phyloP scores from a whole-genome alignment of 345 rosid genomes.

The Turnera subulata region DNA sequence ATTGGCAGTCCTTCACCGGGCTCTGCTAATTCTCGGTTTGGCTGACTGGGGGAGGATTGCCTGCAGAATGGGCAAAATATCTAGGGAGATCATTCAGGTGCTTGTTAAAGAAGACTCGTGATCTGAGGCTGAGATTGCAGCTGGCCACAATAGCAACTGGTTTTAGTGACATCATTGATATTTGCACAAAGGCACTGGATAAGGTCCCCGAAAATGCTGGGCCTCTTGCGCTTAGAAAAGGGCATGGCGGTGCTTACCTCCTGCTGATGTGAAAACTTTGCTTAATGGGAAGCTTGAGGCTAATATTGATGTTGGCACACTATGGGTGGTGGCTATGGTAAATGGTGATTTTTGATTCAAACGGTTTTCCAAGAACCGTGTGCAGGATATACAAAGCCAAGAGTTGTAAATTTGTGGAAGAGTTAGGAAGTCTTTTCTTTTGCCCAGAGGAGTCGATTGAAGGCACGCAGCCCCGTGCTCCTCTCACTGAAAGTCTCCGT shows the following conservation, averaged over 20 bases:
- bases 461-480: too few species aligned
- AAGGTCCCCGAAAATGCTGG: constrained; percentile 72
- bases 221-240: constrained; percentile 75
- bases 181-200: constrained; percentile 57
- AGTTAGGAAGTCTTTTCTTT: constrained; percentile 1
- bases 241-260: constrained; percentile 94
- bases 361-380: too few species aligned
- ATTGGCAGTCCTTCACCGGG: too few species aligned
- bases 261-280: constrained; percentile 65
- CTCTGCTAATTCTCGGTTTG: constrained; percentile 89
- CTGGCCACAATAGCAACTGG: constrained; percentile 82
- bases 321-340: too few species aligned
- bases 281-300: background rate
- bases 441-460: too few species aligned
- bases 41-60: constrained; percentile 89
- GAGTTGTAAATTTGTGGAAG: constrained; percentile 9
- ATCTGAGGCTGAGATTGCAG: constrained; percentile 68
- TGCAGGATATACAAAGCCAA: too few species aligned
- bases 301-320: too few species aligned
- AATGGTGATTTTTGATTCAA: too few species aligned
- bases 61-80: constrained; percentile 95
- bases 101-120: constrained; percentile 80
- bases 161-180: constrained; percentile 56
- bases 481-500: too few species aligned
- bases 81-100: constrained; percentile 85